Conservation (phyloP, 768 basidiomycete genomes). For the Clitopilus passeckerianus region DNA sequence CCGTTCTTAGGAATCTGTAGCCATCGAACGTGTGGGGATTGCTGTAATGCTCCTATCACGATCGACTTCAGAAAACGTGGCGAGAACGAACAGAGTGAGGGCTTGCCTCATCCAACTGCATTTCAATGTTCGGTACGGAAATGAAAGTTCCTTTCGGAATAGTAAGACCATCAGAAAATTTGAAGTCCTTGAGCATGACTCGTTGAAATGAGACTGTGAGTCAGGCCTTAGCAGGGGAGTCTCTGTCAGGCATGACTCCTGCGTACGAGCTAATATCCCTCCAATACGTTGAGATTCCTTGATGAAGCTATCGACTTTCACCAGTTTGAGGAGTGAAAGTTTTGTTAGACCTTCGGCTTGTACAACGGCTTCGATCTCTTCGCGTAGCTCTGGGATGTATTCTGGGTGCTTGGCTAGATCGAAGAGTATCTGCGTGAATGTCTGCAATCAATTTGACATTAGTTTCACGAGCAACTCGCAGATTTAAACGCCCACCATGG, state of each 20-base stretch:
- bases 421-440: conserved; percentile 18
- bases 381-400: conserved; percentile 20
- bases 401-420: conserved; percentile 20
- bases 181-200: conserved; percentile 29
- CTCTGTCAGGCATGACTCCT: background rate
- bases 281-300: conserved; percentile 31
- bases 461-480: background rate
- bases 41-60: conserved; percentile 17
- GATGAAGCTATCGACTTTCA: conserved; percentile 38
- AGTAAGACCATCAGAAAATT: conserved; percentile 36
- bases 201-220: conserved; percentile 18
- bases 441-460: background rate
- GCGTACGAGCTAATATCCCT: conserved; percentile 21
- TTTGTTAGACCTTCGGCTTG: conserved; percentile 24
- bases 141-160: conserved; percentile 32
- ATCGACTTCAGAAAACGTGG: background rate
- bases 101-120: conserved; percentile 23
- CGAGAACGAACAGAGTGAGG: background rate
- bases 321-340: conserved; percentile 25
- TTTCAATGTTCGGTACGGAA: conserved; percentile 18
- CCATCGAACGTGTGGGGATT: conserved; percentile 30
- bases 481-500: conserved; percentile 10
- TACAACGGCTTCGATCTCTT: conserved; percentile 31
- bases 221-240: background rate
- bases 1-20: conserved; percentile 27